Base-by-base conservation (phyloP, 768 basidiomycete genomes). In the Trametes meyenii region DNA sequence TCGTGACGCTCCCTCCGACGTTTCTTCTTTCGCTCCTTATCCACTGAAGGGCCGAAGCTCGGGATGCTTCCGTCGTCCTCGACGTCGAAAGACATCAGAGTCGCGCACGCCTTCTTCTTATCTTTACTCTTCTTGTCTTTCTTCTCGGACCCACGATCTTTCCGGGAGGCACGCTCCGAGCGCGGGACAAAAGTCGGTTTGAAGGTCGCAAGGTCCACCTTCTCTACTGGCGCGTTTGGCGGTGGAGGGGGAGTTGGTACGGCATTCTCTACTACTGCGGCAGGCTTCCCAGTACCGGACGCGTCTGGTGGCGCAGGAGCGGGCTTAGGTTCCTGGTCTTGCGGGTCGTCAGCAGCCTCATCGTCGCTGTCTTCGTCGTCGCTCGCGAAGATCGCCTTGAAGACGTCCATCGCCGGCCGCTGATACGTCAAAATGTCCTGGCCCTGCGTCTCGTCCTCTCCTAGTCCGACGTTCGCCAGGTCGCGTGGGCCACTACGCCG, bases 321-420 rank as follows among this genome's bases (percentile, higher is more conserved):
- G 26, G 64, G 62, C n/a, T 51, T 38, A 0, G 67, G 89, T 68
- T 95, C 92, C 40, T 94, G 90, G 58, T 91, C 92, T 73, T 91
- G 92, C 13, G 92, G 94, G 2, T 72, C 68, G 55, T 66, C 49
- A 52, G 74, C 69, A 21, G 70, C 74, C 3, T 94, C 92, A 2
- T 87, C 87, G 10, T 87, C 90, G 17, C 86, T 88, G 38, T 92
- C 91, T 68, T 96, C 94, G 46, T 94, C 92, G 62, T 94, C 93
- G 74, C 92, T 94, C 12, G 94, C 96, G 72, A 99, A 99, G 62
- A 99, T 98, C 3, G 96, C 95, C 72, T 96, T 97, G 81, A 98
- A 99, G 45, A 98, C 86, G 69, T 94, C 90, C 83, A 94, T 92
- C 6, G 87, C 78, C 2, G 97, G 96, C 40, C 90, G 83, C 67